Conservation (phyloP, 2,329 filamentous ascomycete species). For the Tolypocladium nubicola region DNA sequence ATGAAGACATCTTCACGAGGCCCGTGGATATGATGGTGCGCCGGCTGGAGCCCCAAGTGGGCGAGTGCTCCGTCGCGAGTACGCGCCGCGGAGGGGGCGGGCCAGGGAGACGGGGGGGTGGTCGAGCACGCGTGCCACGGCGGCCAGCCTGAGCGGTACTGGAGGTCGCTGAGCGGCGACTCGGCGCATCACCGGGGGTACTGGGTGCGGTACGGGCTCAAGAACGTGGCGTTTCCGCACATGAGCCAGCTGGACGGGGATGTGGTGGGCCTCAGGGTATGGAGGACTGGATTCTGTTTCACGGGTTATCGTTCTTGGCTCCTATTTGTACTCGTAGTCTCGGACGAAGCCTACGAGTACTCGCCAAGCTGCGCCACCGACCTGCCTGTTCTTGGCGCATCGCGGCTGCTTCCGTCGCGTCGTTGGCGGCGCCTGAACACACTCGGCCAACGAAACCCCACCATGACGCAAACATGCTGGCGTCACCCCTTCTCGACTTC, state of each 20-base stretch:
- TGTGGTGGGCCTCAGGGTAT: not conserved
- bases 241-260: not conserved
- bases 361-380: not conserved
- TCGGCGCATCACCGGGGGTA: slow-evolving; percentile 10
- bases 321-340: no score
- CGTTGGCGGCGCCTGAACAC: not conserved
- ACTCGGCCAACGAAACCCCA: no score
- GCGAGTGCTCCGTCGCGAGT: slow-evolving; percentile 11
- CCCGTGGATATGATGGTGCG: slow-evolving; percentile 11
- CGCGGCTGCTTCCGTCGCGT: not conserved
- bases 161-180: slow-evolving; percentile 7
- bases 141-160: slow-evolving; percentile 10
- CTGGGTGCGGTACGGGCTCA: slow-evolving; percentile 15
- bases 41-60: slow-evolving; percentile 6
- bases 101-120: not conserved
- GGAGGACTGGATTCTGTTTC: slow-evolving; percentile 5
- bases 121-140: slow-evolving; percentile 8
- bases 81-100: slow-evolving; percentile 4
- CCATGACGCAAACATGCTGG: not conserved
- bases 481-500: not conserved
- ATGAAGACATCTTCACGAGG: not conserved
- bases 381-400: not conserved
- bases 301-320: not conserved
- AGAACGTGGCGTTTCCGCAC: slow-evolving; percentile 4
- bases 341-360: no score